Evolutionary conservation across 352 stramenopile species (phyloP).

Genomic region (Pythium aristosporum): DNA sequence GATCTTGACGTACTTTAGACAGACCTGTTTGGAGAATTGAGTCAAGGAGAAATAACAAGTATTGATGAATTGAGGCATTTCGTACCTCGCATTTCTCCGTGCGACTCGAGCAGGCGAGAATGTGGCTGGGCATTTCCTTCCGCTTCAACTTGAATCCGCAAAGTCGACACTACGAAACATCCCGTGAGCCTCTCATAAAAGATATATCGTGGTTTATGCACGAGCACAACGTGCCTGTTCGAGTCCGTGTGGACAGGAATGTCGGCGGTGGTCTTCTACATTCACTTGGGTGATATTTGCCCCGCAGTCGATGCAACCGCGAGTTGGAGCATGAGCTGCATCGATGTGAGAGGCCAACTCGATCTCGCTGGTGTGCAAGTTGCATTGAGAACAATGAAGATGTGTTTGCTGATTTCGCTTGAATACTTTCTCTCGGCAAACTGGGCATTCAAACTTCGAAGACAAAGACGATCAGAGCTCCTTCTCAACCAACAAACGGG

Average conservation of each 20-base stretch:
- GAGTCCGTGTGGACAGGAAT: conserved; percentile 29
- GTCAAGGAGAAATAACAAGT: background rate
- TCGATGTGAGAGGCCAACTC: conserved; percentile 22
- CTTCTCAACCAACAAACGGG: background rate
- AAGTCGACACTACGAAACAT: conserved; percentile 34
- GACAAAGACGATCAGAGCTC: background rate
- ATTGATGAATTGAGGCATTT: background rate
- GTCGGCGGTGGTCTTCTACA: conserved; percentile 24
- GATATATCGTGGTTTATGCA: background rate
- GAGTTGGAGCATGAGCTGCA: conserved; percentile 22
- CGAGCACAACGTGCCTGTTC: conserved; percentile 24
- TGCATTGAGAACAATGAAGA: conserved; percentile 42
- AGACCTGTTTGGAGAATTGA: conserved; percentile 26
- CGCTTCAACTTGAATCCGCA: conserved; percentile 56
- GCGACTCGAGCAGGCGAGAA: conserved; percentile 43
- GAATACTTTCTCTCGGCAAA: conserved; percentile 38
- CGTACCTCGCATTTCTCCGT: conserved; percentile 56
- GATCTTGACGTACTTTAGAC: conserved; percentile 49
- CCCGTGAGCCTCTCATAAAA: background rate
- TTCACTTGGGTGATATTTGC: conserved; percentile 28
- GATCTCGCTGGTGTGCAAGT: conserved; percentile 11
- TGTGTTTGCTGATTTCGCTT: conserved; percentile 33
- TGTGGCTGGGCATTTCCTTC: conserved; percentile 38
- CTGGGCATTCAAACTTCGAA: conserved; percentile 39
- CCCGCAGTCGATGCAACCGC: conserved; percentile 34